These are phyloP conservation scores for Pisolithus tinctorius DNA, from an alignment of 768 basidiomycete genomes.

Conservation along the genomic window DNA sequence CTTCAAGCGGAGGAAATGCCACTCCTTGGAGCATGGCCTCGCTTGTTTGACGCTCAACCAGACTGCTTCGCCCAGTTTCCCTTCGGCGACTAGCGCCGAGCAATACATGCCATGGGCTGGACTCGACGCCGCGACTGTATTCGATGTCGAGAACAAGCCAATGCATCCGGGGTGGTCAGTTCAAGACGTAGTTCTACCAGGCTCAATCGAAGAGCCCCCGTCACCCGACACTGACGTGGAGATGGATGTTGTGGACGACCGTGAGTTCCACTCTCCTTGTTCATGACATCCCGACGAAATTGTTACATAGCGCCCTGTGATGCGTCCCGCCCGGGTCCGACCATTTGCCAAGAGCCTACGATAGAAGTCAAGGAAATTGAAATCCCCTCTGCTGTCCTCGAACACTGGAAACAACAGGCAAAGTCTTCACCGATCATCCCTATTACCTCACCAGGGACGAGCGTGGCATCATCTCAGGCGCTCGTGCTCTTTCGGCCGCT, in stretches of 20 bases:
- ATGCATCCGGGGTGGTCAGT: constrained; percentile 1
- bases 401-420: constrained; percentile 34
- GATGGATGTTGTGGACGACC: constrained; percentile 66
- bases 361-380: constrained; percentile 23
- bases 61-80: neutral
- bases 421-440: constrained; percentile 18
- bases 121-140: constrained; percentile 10
- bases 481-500: constrained; percentile 50
- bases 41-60: constrained; percentile 40
- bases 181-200: constrained; percentile 22
- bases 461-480: constrained; percentile 30
- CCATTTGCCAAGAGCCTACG: constrained; percentile 13
- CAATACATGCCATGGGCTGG: constrained; percentile 7
- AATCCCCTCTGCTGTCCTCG: constrained; percentile 41
- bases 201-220: constrained; percentile 36
- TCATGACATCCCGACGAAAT: neutral
- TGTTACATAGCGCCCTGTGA: neutral
- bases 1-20: constrained; percentile 43
- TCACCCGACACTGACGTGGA: constrained; percentile 42
- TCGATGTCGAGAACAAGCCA: constrained; percentile 1
- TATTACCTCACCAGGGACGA: constrained; percentile 5
- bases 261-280: constrained; percentile 32
- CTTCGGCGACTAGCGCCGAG: neutral
- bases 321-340: neutral
- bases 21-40: constrained; percentile 48